Evolutionary conservation across 2,329 filamentous ascomycete species (phyloP).

Genomic region (Fusarium nisikadoi): DNA sequence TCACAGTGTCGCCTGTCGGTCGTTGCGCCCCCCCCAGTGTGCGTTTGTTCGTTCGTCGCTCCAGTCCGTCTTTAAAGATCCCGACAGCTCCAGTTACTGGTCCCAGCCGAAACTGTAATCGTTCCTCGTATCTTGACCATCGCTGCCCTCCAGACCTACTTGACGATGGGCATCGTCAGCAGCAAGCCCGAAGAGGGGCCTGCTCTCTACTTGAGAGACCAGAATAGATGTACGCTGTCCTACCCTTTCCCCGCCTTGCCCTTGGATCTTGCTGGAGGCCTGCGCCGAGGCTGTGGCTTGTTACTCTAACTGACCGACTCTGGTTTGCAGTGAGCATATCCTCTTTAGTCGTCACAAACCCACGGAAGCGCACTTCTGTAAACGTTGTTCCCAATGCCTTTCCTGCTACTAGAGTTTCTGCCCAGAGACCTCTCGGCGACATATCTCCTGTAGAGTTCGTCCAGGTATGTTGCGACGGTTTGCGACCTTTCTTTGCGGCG

Average conservation of each 20-base stretch:
- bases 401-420: constrained; percentile 81
- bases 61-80: constrained; percentile 42
- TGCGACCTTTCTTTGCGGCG: constrained; percentile 29
- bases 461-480: constrained; percentile 70
- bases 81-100: constrained; percentile 41
- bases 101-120: constrained; percentile 30
- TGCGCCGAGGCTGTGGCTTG: constrained; percentile 25
- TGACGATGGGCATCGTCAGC: constrained; percentile 88
- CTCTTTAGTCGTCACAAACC: constrained; percentile 82
- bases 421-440: constrained; percentile 78
- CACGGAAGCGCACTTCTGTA: constrained; percentile 79
- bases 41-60: constrained; percentile 26
- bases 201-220: constrained; percentile 86
- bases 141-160: constrained; percentile 39
- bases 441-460: constrained; percentile 86
- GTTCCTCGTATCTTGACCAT: constrained; percentile 32
- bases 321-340: constrained; percentile 80
- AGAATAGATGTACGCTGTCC: constrained; percentile 80
- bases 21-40: constrained; percentile 38
- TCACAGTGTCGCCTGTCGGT: constrained; percentile 42
- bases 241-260: constrained; percentile 23
- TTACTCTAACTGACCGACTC: constrained; percentile 35
- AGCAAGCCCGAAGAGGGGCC: constrained; percentile 88
- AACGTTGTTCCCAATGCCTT: constrained; percentile 86
- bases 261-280: constrained; percentile 15